Percentiles rank a stretch among this genome's conserved stretches.
These are phyloP conservation scores for Stellera chamaejasme DNA, from an alignment of 345 rosid genomes.

Conservation along the genomic window DNA sequence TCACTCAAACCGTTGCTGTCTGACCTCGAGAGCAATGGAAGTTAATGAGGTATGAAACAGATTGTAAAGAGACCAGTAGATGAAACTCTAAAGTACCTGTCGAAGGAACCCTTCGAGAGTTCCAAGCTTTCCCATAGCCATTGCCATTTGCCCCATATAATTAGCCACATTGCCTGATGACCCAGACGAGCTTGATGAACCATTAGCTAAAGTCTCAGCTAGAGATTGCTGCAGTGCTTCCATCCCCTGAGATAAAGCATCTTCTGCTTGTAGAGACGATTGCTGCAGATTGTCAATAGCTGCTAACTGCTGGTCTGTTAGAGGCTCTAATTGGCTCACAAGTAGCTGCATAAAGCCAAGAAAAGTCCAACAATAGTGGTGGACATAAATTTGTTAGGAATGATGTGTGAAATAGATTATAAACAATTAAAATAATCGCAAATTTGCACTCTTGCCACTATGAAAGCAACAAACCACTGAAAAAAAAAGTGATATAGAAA, in stretches of 20 bases:
- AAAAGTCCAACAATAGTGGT: not conserved
- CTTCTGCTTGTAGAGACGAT: conserved; percentile 89
- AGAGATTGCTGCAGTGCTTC: conserved; percentile 85
- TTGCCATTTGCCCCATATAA: conserved; percentile 99
- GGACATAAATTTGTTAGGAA: not conserved
- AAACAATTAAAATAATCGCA: not conserved
- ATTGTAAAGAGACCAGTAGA: too few species aligned
- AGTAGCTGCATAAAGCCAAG: conserved; percentile 54
- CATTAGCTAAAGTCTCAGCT: conserved; percentile 77
- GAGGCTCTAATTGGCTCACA: conserved; percentile 78
- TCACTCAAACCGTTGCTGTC: too few species aligned
- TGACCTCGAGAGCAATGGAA: too few species aligned
- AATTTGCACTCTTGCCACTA: too few species aligned
- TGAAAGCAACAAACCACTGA: too few species aligned
- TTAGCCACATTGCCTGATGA: conserved; percentile 79
- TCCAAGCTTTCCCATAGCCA: conserved; percentile 98
- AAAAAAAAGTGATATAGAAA: too few species aligned
- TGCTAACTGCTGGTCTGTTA: conserved; percentile 73
- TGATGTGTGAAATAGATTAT: not conserved
- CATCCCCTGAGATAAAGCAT: conserved; percentile 93
- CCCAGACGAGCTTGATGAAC: conserved; percentile 53
- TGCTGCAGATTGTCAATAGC: conserved; percentile 71
- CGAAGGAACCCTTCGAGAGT: conserved; percentile 77
- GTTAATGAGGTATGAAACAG: too few species aligned
- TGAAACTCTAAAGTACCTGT: conserved; percentile 37